Base-by-base conservation (phyloP, 129 eudicot species). In the Glebionis coronaria region DNA sequence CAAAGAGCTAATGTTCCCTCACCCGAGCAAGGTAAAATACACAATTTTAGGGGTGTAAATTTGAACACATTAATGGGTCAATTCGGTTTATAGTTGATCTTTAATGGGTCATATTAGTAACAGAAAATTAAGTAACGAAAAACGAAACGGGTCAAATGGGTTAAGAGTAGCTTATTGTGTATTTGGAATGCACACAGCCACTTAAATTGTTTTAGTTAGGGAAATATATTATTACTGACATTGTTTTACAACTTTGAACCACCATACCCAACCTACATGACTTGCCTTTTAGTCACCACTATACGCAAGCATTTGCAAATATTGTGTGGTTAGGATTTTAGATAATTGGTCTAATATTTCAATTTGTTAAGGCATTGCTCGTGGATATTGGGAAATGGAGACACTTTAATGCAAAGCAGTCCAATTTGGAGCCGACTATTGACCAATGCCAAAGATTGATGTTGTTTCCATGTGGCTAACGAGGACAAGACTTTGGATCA, bases 1-100 rank as follows among this genome's bases (percentile, higher is more conserved):
- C 84, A 82, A 65, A 82, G 97, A 72, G 71, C 87, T 9, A 90
- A 87, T 79, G 97, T 90, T 56, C 97, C 61, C 73, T 90, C 44
- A 90, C 97, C 60, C 78, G 97, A 27, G 95, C 95, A 56, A 84
- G 95, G 97, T 90, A 83, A 63, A 27, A 1, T 23, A 2, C n/a
- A 14, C 52, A 47, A 47, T 47, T 46, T 46, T 14, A 14, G n/a
- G 2, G 14, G 5, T 47, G 13, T 47, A 14, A 31, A 31, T 31
- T 2, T 46, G 4, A 46, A 47, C 16, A 47, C 53, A 47, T 47
- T 47, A 47, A 47, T 47, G 53, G 53, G 53, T 12, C 16, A 0
- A 47, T 47, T 47, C 53, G 16, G 53, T 12, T 47, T 47, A 47
- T 47, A n/a, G 6, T 47, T 47, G 53, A 47, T 47, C 16, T 47